Conservation (phyloP, 495 filamentous ascomycete genomes). For the Hypoxylon cercidicola region DNA sequence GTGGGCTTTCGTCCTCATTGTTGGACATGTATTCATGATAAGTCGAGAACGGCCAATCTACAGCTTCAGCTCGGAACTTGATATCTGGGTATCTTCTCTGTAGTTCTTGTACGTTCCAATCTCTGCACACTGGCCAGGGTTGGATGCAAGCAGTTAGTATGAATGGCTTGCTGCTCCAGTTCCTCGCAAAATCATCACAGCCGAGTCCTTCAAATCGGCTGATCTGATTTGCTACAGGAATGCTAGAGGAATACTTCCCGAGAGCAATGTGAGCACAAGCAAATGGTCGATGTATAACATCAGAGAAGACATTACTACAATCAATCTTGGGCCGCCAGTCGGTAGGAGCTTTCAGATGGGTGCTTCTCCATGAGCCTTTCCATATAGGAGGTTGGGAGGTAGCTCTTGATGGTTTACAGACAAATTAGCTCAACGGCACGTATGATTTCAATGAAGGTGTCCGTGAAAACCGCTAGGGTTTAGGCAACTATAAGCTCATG, state of each 20-base stretch:
- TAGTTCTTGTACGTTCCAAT: constrained; percentile 77
- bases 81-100: constrained; percentile 70
- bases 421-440: constrained; percentile 33
- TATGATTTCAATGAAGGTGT: constrained; percentile 5
- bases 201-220: constrained; percentile 73
- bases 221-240: constrained; percentile 80
- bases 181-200: constrained; percentile 74
- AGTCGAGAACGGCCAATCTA: constrained; percentile 85
- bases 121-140: constrained; percentile 79
- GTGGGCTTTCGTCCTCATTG: constrained; percentile 84
- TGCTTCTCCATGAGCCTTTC: constrained; percentile 88
- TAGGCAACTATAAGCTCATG: constrained; percentile 26
- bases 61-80: constrained; percentile 88
- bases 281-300: constrained; percentile 90
- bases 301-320: constrained; percentile 87
- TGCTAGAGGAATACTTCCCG: constrained; percentile 71
- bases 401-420: constrained; percentile 30
- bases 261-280: constrained; percentile 83
- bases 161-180: constrained; percentile 86
- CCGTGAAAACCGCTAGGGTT: constrained; percentile 11
- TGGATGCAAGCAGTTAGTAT: constrained; percentile 88
- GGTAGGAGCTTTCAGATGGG: constrained; percentile 71
- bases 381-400: constrained; percentile 66
- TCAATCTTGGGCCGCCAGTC: constrained; percentile 63
- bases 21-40: constrained; percentile 89